Evolutionary conservation across 106 monocot genomes (phyloP).

Genomic region (Allium fistulosum): DNA sequence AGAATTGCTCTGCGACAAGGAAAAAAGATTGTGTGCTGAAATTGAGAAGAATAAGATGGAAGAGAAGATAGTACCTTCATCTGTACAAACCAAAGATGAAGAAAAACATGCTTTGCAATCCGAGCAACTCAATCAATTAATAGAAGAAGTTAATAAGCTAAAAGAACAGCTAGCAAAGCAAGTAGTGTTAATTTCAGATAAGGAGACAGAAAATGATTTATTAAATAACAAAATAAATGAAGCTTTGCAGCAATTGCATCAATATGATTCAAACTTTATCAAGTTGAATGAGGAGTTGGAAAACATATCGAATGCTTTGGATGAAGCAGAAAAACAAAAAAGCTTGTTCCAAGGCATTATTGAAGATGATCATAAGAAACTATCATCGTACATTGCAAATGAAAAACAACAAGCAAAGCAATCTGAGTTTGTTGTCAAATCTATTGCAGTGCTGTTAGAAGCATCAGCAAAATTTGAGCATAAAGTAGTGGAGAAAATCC

Average conservation of each 20-base stretch:
- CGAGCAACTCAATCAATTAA: conserved; percentile 30
- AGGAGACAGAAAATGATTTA: conserved; percentile 28
- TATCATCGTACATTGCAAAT: conserved; percentile 17
- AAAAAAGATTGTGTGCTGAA: conserved; percentile 21
- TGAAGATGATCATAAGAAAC: conserved; percentile 40
- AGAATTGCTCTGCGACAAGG: conserved; percentile 29
- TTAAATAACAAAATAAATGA: conserved; percentile 36
- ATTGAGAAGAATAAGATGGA: conserved; percentile 45
- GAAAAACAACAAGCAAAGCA: conserved; percentile 36
- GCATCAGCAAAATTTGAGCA: conserved; percentile 34
- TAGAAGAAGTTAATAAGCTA: conserved; percentile 35
- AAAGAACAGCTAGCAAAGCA: conserved; percentile 42
- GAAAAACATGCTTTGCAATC: conserved; percentile 30
- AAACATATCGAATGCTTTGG: conserved; percentile 24
- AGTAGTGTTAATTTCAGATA: conserved; percentile 26
- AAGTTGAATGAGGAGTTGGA: conserved; percentile 30
- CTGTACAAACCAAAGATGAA: conserved; percentile 33
- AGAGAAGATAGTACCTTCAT: conserved; percentile 30
- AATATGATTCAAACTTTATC: conserved; percentile 20
- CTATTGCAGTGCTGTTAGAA: conserved; percentile 41
- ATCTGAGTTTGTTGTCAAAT: conserved; percentile 33
- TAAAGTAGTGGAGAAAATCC: conserved; percentile 28
- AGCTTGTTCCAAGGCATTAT: conserved; percentile 24
- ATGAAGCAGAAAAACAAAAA: conserved; percentile 52
- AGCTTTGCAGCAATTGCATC: conserved; percentile 24